A percentile compares a stretch with the other conserved stretches of the same genome.
phyloP scores from a whole-genome alignment of 1,284 basidiomycete genomes.

The Cryptococcus maquisensis region DNA sequence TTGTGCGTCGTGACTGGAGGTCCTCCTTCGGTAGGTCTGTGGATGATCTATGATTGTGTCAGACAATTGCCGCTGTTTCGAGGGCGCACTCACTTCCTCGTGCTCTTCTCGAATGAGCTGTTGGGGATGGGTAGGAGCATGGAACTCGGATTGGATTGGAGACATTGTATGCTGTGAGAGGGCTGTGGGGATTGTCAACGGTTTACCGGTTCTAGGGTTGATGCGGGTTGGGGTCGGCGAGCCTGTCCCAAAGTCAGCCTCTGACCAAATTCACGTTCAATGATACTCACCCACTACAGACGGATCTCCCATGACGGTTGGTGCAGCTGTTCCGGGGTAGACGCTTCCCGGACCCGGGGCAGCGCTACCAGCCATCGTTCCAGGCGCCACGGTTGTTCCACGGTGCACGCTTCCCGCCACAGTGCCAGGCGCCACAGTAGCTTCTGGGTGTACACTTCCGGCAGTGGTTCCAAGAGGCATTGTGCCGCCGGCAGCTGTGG shows the following conservation, averaged over 20 bases:
- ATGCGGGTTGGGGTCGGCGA: slow-evolving; percentile 12
- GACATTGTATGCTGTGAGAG: slow-evolving; percentile 25
- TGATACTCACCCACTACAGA: slow-evolving; percentile 6
- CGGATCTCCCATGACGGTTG: slow-evolving; percentile 1
- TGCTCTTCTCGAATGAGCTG: slow-evolving; percentile 35
- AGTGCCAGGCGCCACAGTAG: background rate
- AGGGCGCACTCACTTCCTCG: slow-evolving; percentile 29
- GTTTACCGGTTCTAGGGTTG: slow-evolving; percentile 37
- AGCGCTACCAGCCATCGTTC: slow-evolving; percentile 1
- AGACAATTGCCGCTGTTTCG: background rate
- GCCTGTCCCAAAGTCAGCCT: background rate
- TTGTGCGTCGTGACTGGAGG: slow-evolving; percentile 30
- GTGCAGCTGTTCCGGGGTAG: background rate
- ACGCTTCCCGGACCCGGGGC: background rate
- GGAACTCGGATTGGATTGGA: slow-evolving; percentile 22
- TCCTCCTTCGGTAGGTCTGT: slow-evolving; percentile 23
- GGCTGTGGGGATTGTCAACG: slow-evolving; percentile 25
- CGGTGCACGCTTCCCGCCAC: background rate
- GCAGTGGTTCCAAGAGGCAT: background rate
- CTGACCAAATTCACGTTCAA: background rate
- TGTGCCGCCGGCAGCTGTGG: background rate
- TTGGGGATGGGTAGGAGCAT: slow-evolving; percentile 2
- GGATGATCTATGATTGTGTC: slow-evolving; percentile 23
- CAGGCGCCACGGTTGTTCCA: slow-evolving; percentile 7
- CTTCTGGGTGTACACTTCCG: background rate